These are phyloP conservation scores for Raphanus raphanistrum DNA, from an alignment of 345 rosid species.

Conservation along the genomic window DNA sequence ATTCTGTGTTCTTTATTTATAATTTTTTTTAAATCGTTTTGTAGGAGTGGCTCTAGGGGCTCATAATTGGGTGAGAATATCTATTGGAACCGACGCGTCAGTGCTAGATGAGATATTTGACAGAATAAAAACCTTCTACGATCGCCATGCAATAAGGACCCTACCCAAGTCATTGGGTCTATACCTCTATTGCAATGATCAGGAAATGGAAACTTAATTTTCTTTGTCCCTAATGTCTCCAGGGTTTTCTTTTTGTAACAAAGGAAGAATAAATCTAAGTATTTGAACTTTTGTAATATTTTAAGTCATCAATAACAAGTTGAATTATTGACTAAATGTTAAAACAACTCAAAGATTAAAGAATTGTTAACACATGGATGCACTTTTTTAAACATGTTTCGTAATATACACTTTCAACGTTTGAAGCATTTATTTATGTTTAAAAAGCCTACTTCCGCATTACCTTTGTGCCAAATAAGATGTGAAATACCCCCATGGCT, in stretches of 20 bases:
- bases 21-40: not conserved
- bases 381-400: not conserved
- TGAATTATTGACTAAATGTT: not conserved
- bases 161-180: not conserved
- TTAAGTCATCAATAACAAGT: not conserved
- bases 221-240: not conserved
- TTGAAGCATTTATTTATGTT: not conserved
- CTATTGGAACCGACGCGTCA: slow-evolving; percentile 47
- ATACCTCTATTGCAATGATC: not conserved
- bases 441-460: no score
- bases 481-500: no score
- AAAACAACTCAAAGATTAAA: not conserved
- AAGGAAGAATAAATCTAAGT: not conserved
- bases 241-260: not conserved
- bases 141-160: slow-evolving; percentile 41
- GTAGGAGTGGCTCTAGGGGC: slow-evolving; percentile 53
- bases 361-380: not conserved
- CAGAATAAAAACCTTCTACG: slow-evolving; percentile 52
- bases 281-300: not conserved
- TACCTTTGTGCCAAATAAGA: no score
- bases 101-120: slow-evolving; percentile 52
- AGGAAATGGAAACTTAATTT: not conserved
- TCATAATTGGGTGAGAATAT: slow-evolving; percentile 60
- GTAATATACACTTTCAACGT: not conserved
- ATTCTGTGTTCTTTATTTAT: not conserved